These are phyloP conservation scores for Talaromyces pinophilus DNA, from an alignment of 2,329 filamentous ascomycete species.

Conservation along the genomic window DNA sequence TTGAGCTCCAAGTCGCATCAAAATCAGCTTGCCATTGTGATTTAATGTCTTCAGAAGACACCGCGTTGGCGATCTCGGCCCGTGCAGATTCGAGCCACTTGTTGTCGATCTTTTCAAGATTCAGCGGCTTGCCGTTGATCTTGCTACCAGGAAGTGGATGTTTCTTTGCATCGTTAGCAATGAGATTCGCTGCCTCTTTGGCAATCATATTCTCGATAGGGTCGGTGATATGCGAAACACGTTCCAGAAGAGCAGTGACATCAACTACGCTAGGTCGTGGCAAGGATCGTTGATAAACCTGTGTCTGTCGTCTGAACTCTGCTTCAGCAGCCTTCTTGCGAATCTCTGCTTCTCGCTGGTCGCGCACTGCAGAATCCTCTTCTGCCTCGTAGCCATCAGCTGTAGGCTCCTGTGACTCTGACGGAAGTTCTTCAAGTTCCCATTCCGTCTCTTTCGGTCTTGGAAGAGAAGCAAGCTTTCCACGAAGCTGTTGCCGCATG, in stretches of 20 bases:
- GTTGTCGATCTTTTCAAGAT: slow-evolving; percentile 69
- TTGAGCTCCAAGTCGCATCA: slow-evolving; percentile 53
- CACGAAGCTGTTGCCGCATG: slow-evolving; percentile 65
- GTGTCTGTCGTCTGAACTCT: slow-evolving; percentile 80
- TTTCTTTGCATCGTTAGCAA: slow-evolving; percentile 77
- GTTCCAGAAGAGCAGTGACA: slow-evolving; percentile 65
- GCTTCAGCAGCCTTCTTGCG: slow-evolving; percentile 64
- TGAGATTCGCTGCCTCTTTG: slow-evolving; percentile 73
- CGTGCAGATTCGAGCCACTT: slow-evolving; percentile 71
- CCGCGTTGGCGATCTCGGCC: slow-evolving; percentile 72
- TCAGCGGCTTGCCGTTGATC: slow-evolving; percentile 61
- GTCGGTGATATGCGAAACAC: slow-evolving; percentile 62
- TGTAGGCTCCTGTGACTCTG: slow-evolving; percentile 68
- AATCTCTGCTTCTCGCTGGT: slow-evolving; percentile 65
- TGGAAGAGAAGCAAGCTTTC: slow-evolving; percentile 72
- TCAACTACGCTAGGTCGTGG: slow-evolving; percentile 77
- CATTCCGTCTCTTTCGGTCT: slow-evolving; percentile 92
- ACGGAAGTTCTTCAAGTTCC: slow-evolving; percentile 83
- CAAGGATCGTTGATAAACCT: slow-evolving; percentile 83
- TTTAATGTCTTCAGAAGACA: slow-evolving; percentile 54
- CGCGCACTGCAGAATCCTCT: slow-evolving; percentile 72
- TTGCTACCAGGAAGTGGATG: slow-evolving; percentile 70
- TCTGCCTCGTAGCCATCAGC: slow-evolving; percentile 56
- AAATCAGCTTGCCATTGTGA: slow-evolving; percentile 54
- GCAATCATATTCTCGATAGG: slow-evolving; percentile 70